Percentiles rank a stretch among this genome's conserved stretches.
Evolutionary conservation across 805 yeast species (phyloP).

Genomic region (Suhomyces pyralidae): DNA sequence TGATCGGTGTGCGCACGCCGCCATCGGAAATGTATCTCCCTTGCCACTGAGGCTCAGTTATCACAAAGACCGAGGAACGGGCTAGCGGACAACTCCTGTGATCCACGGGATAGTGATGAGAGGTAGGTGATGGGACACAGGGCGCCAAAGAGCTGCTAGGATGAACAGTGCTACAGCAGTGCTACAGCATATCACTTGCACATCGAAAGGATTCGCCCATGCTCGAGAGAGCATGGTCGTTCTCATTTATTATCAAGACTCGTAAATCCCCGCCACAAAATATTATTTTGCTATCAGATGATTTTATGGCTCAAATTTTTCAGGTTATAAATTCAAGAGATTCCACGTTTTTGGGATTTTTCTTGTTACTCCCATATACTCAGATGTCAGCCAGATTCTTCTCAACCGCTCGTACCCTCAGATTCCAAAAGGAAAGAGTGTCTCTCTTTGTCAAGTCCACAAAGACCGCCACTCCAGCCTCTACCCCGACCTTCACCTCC

Average conservation of each 20-base stretch:
- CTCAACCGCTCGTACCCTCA: conserved; percentile 17
- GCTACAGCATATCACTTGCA: neutral
- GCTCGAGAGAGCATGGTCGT: no score
- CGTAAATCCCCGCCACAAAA: conserved; percentile 1
- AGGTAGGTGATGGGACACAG: no score
- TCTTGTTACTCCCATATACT: neutral
- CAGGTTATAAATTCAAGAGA: conserved; percentile 1
- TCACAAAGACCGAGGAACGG: neutral
- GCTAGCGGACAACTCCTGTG: neutral
- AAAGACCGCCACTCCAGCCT: conserved; percentile 11
- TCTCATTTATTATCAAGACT: neutral
- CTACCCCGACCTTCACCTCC: conserved; percentile 3
- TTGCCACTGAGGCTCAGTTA: neutral
- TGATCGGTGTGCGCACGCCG: neutral
- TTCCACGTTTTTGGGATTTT: neutral
- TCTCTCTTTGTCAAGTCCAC: conserved; percentile 23
- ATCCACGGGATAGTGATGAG: no score
- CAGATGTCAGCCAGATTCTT: conserved; percentile 18
- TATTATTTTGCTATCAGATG: conserved; percentile 1
- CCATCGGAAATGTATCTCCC: neutral
- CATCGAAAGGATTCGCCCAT: no score
- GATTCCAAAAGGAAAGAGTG: conserved; percentile 29
- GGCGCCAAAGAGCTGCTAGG: no score
- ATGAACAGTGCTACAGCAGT: neutral
- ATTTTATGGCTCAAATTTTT: neutral